Conservation (phyloP, 495 filamentous ascomycete genomes). For the Lasiosphaeris hirsuta region DNA sequence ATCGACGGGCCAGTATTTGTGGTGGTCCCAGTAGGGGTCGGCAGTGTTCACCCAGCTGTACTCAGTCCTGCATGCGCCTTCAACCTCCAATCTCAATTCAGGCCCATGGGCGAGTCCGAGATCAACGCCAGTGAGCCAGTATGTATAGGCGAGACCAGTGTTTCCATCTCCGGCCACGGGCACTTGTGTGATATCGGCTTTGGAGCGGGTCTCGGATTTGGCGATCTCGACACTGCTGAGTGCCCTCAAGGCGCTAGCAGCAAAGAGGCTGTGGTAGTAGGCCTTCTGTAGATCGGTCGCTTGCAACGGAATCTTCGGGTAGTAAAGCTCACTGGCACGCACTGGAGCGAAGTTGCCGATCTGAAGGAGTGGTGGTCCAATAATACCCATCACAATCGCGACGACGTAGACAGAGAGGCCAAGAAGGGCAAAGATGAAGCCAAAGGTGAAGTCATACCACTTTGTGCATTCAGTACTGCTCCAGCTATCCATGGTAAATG, state of each 20-base stretch:
- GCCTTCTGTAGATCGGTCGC: not conserved
- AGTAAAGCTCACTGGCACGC: not conserved
- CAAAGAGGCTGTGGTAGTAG: not conserved
- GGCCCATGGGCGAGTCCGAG: not conserved
- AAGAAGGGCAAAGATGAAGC: conserved; percentile 1
- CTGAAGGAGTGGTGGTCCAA: conserved; percentile 3
- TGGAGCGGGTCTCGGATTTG: no score
- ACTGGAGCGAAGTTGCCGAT: conserved; percentile 10
- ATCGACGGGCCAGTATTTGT: not conserved
- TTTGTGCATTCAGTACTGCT: not conserved
- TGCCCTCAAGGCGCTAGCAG: not conserved
- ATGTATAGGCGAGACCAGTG: conserved; percentile 3
- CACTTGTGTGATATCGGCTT: not conserved
- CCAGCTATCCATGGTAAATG: conserved; percentile 12
- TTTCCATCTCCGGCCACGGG: not conserved
- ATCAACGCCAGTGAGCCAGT: conserved; percentile 4
- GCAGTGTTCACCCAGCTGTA: conserved; percentile 5
- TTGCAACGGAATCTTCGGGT: no score
- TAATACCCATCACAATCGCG: conserved; percentile 3
- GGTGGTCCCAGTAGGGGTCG: not conserved
- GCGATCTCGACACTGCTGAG: conserved; percentile 8
- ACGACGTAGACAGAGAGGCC: not conserved
- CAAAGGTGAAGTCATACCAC: conserved; percentile 6
- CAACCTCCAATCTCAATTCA: not conserved
- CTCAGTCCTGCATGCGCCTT: conserved; percentile 4